These are phyloP conservation scores for Plasmodium billcollinsi DNA, from an alignment of 169 alveolate genomes.

Conservation along the genomic window DNA sequence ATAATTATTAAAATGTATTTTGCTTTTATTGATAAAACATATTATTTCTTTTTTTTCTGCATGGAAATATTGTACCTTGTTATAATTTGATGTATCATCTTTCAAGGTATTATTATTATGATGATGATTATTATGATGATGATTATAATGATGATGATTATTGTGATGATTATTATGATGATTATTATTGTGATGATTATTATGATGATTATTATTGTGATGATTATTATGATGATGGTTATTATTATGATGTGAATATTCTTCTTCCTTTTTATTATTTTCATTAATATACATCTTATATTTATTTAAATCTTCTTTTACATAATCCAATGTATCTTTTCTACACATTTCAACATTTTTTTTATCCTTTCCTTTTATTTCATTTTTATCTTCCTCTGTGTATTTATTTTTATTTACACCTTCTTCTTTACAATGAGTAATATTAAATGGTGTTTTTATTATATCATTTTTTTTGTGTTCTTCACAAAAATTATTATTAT, in stretches of 20 bases:
- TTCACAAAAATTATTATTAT: no score
- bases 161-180: no score
- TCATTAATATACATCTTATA: background rate
- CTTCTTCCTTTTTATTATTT: background rate
- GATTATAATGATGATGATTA: no score
- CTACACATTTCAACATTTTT: background rate
- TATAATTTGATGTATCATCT: background rate
- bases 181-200: no score
- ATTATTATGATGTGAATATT: background rate
- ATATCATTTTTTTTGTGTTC: no score
- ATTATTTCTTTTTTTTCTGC: constrained; percentile 34
- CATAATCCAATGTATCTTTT: background rate
- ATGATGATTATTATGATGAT: no score
- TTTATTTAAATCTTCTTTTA: background rate
- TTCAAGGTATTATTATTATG: background rate
- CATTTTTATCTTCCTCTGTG: no score
- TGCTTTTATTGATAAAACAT: constrained; percentile 13
- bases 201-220: no score
- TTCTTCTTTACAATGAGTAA: no score
- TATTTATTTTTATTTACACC: no score
- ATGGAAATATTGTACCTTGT: background rate
- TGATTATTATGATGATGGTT: no score
- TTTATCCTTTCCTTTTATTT: background rate
- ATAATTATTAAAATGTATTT: constrained; percentile 53
- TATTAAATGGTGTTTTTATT: no score